phyloP scores from a whole-genome alignment of 495 filamentous ascomycete species.

The Massariosphaeria phaeospora region DNA sequence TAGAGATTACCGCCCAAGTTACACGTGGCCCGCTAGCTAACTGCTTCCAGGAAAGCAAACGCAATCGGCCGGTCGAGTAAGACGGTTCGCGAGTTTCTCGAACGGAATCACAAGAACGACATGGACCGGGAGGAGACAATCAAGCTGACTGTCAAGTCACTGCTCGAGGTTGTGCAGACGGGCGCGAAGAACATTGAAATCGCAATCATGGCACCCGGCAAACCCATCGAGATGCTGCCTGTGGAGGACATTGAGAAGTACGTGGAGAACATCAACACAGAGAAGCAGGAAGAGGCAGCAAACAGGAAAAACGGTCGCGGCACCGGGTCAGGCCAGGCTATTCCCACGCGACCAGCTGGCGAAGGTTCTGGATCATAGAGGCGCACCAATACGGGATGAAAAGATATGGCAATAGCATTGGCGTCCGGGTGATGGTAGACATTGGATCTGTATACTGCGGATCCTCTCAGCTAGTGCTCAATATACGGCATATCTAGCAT shows the following conservation, averaged over 20 bases:
- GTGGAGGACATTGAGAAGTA: slow-evolving; percentile 93
- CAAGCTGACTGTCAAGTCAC: slow-evolving; percentile 92
- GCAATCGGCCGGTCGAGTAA: slow-evolving; percentile 97
- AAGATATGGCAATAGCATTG: slow-evolving; percentile 23
- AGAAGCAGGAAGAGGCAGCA: slow-evolving; percentile 97
- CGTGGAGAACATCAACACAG: slow-evolving; percentile 96
- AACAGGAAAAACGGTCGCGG: slow-evolving; percentile 88
- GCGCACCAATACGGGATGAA: background rate
- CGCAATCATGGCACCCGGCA: slow-evolving; percentile 94
- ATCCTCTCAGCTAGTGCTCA: slow-evolving; percentile 2
- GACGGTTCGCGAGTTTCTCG: slow-evolving; percentile 95
- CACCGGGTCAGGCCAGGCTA: slow-evolving; percentile 71
- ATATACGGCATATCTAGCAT: slow-evolving; percentile 15
- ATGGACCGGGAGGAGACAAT: slow-evolving; percentile 97
- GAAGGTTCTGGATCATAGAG: slow-evolving; percentile 31
- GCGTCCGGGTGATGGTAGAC: slow-evolving; percentile 27
- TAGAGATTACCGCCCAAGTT: slow-evolving; percentile 42
- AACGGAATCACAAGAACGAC: slow-evolving; percentile 93
- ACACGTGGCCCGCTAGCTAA: background rate
- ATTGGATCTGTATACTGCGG: slow-evolving; percentile 18
- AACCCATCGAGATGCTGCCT: slow-evolving; percentile 86
- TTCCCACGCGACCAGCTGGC: slow-evolving; percentile 61
- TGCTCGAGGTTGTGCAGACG: slow-evolving; percentile 96
- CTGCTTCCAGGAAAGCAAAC: slow-evolving; percentile 81
- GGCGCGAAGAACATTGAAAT: slow-evolving; percentile 99